Evolutionary conservation across 164 flowering plant genomes (phyloP), one percentile per base, ranked within the genome.

Genomic region (Taxillus chinensis): DNA sequence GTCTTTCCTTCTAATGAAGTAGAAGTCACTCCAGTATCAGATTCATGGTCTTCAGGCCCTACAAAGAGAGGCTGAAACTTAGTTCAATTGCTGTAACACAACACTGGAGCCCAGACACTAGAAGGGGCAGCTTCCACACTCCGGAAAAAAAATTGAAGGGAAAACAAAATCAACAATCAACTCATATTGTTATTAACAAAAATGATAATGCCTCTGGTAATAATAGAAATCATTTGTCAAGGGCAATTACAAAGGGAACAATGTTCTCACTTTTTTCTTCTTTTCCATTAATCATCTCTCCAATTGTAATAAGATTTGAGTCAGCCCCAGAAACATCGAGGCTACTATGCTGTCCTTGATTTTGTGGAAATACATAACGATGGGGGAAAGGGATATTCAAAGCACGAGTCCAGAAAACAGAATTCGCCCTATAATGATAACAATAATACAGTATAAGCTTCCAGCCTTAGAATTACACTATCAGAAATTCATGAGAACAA

Each of bases 351-450:
- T 69, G 73, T 50, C 65, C 83, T 56, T 73, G 73, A 64, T 40
- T 59, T 71, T 70, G 69, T 53, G 89, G 97, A 75, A 86, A 91
- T 61, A 91, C 85, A 75, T 72, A 90, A 41, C 93, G 74, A 67
- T 62, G 82, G 15, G 97, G 99, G 62, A 89, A 72, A 50, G 99
- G 99, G 74, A 89, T 82, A 75, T 82, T 89, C 73, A 90, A 71
- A 64, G 97, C 96, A 56, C 99, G 91, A 55, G 83, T 78, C 99
- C 99, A 95, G 67, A 95, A 95, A 62, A 95, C 70, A 55, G 97
- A 87, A 78, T 95, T 95, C 57, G 96, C 96, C 97, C 97, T 95
- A 65, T 53, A 62, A 72, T 52, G 57, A 74, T 15, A 40, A 45
- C 57, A 67, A 42, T 27, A 51, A 8, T 41, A 41, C 17, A 66